These are phyloP conservation scores for Apiospora arundinis DNA, from an alignment of 2,329 filamentous ascomycete genomes.

Conservation along the genomic window DNA sequence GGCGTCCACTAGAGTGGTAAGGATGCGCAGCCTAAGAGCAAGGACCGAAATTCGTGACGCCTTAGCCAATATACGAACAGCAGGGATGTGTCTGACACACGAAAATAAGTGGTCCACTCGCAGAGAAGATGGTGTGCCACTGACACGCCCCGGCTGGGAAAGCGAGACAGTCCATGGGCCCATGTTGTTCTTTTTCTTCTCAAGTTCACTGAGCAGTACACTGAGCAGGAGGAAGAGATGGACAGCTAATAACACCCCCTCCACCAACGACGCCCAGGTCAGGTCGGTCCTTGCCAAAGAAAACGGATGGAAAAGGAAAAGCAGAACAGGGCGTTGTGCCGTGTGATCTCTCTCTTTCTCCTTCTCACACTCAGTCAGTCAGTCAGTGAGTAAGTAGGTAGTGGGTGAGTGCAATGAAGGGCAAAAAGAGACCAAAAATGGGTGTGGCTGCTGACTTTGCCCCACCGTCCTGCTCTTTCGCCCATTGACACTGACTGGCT, in stretches of 20 bases:
- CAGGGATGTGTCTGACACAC: slow-evolving; percentile 58
- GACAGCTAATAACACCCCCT: slow-evolving; percentile 13
- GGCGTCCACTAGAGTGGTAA: slow-evolving; percentile 38
- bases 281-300: not conserved
- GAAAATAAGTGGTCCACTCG: slow-evolving; percentile 38
- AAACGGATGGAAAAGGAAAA: slow-evolving; percentile 3
- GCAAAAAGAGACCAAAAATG: not conserved
- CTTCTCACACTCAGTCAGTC: not conserved
- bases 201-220: too few relatives aligned
- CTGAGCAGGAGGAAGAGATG: not conserved
- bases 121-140: slow-evolving; percentile 18
- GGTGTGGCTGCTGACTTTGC: slow-evolving; percentile 37
- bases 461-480: slow-evolving; percentile 36
- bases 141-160: slow-evolving; percentile 22
- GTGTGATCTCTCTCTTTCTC: slow-evolving; percentile 13
- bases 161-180: slow-evolving; percentile 17
- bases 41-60: slow-evolving; percentile 28
- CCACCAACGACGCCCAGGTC: slow-evolving; percentile 11
- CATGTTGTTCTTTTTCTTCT: not conserved
- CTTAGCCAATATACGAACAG: slow-evolving; percentile 55
- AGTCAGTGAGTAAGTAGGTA: not conserved
- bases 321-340: slow-evolving; percentile 4
- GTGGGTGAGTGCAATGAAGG: not conserved
- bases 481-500: slow-evolving; percentile 31
- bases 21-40: slow-evolving; percentile 30